Conservation (phyloP, 768 basidiomycete species). For the Pholiota microspora region DNA sequence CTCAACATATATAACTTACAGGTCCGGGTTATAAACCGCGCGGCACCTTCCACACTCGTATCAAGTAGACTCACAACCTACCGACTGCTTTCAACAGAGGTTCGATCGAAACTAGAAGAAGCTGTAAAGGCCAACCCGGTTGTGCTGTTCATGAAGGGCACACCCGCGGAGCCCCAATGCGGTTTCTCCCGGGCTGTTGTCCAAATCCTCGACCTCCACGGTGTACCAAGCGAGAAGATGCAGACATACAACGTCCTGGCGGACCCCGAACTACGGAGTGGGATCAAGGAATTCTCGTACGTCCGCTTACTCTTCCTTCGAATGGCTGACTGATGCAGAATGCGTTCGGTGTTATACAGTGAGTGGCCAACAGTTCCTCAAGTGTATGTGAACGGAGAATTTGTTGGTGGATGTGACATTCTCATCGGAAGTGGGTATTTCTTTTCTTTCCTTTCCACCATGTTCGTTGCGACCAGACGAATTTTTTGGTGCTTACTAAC, state of each 20-base stretch:
- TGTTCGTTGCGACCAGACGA: too few species aligned
- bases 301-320: slow-evolving; percentile 29
- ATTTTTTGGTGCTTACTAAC: too few species aligned
- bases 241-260: slow-evolving; percentile 89
- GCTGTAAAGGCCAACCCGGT: slow-evolving; percentile 77
- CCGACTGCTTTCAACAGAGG: slow-evolving; percentile 63
- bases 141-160: slow-evolving; percentile 99
- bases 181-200: slow-evolving; percentile 95
- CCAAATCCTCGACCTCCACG: slow-evolving; percentile 84
- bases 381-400: slow-evolving; percentile 91
- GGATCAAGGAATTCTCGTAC: slow-evolving; percentile 97
- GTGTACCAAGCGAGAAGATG: slow-evolving; percentile 77
- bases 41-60: slow-evolving; percentile 24
- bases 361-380: slow-evolving; percentile 99
- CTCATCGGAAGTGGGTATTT: slow-evolving; percentile 79
- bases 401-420: slow-evolving; percentile 97
- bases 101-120: slow-evolving; percentile 61
- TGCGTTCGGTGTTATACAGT: slow-evolving; percentile 36
- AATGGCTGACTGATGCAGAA: neutral
- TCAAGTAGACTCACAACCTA: slow-evolving; percentile 25
- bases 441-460: slow-evolving; percentile 7
- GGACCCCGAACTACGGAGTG: slow-evolving; percentile 77
- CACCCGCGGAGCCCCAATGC: slow-evolving; percentile 81
- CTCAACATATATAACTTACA: slow-evolving; percentile 11
- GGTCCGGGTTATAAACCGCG: slow-evolving; percentile 31